Conservation (phyloP, 176 grass and related monocot species). For the Zea luxurians region DNA sequence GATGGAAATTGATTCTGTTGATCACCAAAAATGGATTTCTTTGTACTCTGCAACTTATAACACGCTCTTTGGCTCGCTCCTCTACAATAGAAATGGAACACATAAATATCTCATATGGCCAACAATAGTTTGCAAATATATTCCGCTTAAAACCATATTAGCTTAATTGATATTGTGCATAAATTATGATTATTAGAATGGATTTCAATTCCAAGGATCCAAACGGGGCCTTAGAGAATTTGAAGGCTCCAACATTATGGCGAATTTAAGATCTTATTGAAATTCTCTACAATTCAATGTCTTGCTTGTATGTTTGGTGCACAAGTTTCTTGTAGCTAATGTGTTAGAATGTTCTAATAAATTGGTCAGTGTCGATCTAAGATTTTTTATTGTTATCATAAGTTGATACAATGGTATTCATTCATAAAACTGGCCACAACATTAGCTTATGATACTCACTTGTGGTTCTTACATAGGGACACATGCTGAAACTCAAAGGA, state of each 20-base stretch:
- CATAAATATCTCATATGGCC: too few species aligned
- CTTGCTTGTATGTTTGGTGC: slow-evolving; percentile 10
- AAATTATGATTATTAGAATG: too few species aligned
- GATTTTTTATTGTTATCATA: slow-evolving; percentile 2
- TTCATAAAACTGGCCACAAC: too few species aligned
- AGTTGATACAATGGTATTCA: neutral
- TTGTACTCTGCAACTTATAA: too few species aligned
- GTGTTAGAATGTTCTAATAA: slow-evolving; percentile 8
- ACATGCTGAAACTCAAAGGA: slow-evolving; percentile 92
- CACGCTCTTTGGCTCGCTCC: too few species aligned
- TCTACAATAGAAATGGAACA: too few species aligned
- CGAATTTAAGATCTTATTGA: neutral
- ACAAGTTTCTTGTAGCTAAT: slow-evolving; percentile 1
- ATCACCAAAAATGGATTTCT: too few species aligned
- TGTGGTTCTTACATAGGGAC: slow-evolving; percentile 59
- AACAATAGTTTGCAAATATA: too few species aligned
- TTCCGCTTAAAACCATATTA: too few species aligned
- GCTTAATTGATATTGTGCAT: too few species aligned
- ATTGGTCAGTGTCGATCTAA: neutral
- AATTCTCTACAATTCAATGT: slow-evolving; percentile 18
- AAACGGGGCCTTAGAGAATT: neutral
- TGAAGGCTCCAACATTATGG: neutral
- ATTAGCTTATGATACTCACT: slow-evolving; percentile 3
- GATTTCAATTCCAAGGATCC: too few species aligned
- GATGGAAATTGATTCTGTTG: too few species aligned